A percentile compares a stretch with the other conserved stretches of the same genome.
These are phyloP conservation scores for Paracamarosporium sp. DNA, from an alignment of 2,329 filamentous ascomycete genomes.

Conservation along the genomic window DNA sequence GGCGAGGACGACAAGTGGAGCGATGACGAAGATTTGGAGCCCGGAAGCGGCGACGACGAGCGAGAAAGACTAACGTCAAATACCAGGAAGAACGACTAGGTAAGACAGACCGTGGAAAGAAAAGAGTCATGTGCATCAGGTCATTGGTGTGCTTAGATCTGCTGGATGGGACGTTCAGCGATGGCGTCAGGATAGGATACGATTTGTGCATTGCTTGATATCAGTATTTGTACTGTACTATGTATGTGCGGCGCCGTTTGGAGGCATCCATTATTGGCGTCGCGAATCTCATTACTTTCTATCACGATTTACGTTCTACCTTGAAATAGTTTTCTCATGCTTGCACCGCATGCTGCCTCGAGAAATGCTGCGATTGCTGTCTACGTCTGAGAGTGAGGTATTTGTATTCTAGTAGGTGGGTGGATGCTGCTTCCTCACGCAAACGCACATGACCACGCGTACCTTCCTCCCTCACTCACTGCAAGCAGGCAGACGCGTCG, in stretches of 20 bases:
- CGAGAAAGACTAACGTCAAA: constrained; percentile 37
- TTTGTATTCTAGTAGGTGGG: too few relatives aligned
- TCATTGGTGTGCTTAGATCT: not conserved
- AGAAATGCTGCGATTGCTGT: too few relatives aligned
- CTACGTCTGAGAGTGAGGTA: too few relatives aligned
- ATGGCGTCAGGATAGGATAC: constrained; percentile 6
- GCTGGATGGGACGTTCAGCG: constrained; percentile 2
- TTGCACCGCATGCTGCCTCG: too few relatives aligned
- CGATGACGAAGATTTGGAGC: constrained; percentile 66
- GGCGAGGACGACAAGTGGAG: constrained; percentile 88
- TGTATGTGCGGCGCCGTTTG: not conserved
- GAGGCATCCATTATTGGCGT: constrained; percentile 8
- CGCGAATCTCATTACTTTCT: not conserved
- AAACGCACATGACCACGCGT: not conserved
- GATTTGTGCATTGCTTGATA: constrained; percentile 7
- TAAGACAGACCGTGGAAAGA: not conserved
- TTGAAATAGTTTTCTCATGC: too few relatives aligned
- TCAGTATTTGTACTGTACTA: constrained; percentile 6
- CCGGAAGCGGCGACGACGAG: constrained; percentile 57
- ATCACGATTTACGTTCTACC: not conserved
- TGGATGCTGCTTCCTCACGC: not conserved
- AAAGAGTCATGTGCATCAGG: not conserved
- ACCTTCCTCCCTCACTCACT: not conserved
- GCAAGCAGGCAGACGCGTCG: too few relatives aligned
- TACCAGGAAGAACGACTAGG: constrained; percentile 42